Conservation (phyloP, 306 rosid genomes). For the Vigna nakashimae region DNA sequence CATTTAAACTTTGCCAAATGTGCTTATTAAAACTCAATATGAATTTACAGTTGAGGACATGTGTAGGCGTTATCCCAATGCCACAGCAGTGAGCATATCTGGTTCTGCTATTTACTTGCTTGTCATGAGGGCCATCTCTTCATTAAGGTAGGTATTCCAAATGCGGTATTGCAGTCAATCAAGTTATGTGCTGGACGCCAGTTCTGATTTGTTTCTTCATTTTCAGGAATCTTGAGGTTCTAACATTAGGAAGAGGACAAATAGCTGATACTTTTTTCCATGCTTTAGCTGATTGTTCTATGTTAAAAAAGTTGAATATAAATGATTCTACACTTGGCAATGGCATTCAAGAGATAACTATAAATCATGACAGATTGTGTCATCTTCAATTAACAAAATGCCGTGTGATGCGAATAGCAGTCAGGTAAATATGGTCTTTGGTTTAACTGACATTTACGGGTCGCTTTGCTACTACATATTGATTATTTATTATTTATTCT, state of each 20-base stretch:
- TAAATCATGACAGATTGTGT: conserved; percentile 80
- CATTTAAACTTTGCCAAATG: background rate
- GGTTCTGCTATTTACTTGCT: conserved; percentile 72
- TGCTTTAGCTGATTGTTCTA: conserved; percentile 73
- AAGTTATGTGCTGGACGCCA: conserved; percentile 18
- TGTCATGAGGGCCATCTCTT: conserved; percentile 80
- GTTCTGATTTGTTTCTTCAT: conserved; percentile 48
- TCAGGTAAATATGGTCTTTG: conserved; percentile 64
- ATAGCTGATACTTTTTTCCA: conserved; percentile 82
- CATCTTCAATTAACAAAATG: conserved; percentile 89
- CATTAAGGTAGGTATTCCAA: conserved; percentile 63
- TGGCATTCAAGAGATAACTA: conserved; percentile 83
- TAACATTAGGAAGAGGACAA: conserved; percentile 80
- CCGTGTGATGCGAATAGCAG: conserved; percentile 90
- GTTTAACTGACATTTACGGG: conserved; percentile 19
- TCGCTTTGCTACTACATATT: conserved; percentile 27
- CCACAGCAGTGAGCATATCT: conserved; percentile 82
- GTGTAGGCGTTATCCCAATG: conserved; percentile 97
- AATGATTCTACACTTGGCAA: conserved; percentile 91
- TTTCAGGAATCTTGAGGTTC: conserved; percentile 86
- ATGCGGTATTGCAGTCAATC: background rate
- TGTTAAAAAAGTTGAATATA: conserved; percentile 73
- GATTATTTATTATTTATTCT: conserved; percentile 37
- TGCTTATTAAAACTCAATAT: conserved; percentile 44
- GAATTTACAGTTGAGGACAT: conserved; percentile 84